Base-by-base conservation (phyloP, 345 rosid genomes). In the Kernera saxatilis region DNA sequence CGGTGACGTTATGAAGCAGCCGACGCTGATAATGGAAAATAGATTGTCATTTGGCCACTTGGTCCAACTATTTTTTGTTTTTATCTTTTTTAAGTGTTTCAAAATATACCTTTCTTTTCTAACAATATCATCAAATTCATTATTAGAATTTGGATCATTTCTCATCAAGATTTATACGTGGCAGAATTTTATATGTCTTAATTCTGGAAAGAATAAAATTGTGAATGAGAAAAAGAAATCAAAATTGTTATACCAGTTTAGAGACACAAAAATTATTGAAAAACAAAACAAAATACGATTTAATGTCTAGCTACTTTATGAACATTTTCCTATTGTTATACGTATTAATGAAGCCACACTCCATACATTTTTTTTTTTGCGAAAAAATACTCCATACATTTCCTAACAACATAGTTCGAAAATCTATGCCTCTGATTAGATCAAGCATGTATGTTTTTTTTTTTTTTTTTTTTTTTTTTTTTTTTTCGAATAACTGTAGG, bases 11-110 rank as follows among this genome's bases (percentile, higher is more conserved):
- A 5, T 17, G 50, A 33, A 53, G 48, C 9, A 72, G 64, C 37
- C 39, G 26, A 72, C 36, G 41, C 64, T 54, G 39, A 63, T 50
- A 65, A 46, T 37, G 66, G 77, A 72, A 64, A 65, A 14, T 64
- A 36, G 43, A 39, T 48, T 50, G 59, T 49, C 15, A 33, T 33
- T 53, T 41, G 18, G 45, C 36, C 45, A 64, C 57, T 64, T 72
- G 55, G 32, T 72, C 64, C 70, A 64, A 43, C 15, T 9, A 13
- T 52, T 15, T 17, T 7, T 19, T 58, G 8, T 25, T 48, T 70
- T 15, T 33, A 19, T 19, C 26, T 35, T 39, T 5, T 4, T 21
- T 5, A 39, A 3, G 4, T 0, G 32, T 30, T 35, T 52, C 44
- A 36, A 3, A 3, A 27, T 37, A 6, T 23, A 14, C 2, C 6